Evolutionary conservation across 106 monocot species (phyloP).

Genomic region (Allium fistulosum): DNA sequence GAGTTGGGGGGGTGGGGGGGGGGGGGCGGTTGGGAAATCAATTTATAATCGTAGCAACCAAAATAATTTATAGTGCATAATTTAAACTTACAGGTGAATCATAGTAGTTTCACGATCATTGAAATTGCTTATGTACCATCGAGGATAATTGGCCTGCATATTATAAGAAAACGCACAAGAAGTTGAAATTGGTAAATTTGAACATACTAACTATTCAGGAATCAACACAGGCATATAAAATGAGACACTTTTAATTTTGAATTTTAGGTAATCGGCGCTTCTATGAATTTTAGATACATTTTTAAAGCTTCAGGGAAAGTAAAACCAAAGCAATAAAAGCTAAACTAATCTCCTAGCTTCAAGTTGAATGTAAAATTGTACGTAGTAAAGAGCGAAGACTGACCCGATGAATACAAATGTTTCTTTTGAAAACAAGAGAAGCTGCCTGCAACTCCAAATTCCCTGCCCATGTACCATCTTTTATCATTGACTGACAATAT

Average conservation of each 20-base stretch:
- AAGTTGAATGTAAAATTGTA: too few relatives aligned
- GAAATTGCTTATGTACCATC: conserved; percentile 88
- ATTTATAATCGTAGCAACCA: too few relatives aligned
- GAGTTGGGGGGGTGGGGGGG: too few relatives aligned
- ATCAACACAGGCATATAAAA: too few relatives aligned
- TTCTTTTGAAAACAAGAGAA: conserved; percentile 65
- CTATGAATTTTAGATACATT: too few relatives aligned
- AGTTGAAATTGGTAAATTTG: too few relatives aligned
- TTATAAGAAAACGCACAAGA: not conserved
- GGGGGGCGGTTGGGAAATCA: too few relatives aligned
- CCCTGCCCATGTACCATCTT: conserved; percentile 93
- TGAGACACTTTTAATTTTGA: too few relatives aligned
- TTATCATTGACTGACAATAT: conserved; percentile 68
- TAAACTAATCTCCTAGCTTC: not conserved
- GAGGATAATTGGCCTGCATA: conserved; percentile 65
- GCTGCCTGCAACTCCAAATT: conserved; percentile 91
- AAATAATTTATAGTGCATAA: too few relatives aligned
- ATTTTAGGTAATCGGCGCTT: too few relatives aligned
- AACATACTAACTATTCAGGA: too few relatives aligned
- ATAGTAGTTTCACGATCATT: conserved; percentile 35
- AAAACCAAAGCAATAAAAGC: not conserved
- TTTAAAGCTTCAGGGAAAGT: too few relatives aligned
- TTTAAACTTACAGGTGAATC: conserved; percentile 72
- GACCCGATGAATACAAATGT: conserved; percentile 81
- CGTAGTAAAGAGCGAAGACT: not conserved